A percentile compares a stretch with the other conserved stretches of the same genome.
Evolutionary conservation across 805 yeast genomes (phyloP).

Genomic region (Ogataea allantospora): DNA sequence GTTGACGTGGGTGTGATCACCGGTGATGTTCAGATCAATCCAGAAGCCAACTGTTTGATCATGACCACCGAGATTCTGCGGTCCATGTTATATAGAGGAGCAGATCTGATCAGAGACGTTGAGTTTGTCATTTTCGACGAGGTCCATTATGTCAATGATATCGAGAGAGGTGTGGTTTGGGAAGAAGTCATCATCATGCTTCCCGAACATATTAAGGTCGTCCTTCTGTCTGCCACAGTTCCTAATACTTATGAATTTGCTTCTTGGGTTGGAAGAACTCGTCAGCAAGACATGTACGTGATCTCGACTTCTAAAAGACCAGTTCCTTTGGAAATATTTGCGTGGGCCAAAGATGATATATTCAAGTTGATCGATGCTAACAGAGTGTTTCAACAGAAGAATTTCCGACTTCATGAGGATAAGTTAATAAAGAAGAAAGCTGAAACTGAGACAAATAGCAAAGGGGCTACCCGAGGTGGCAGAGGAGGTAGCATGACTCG

Average conservation of each 20-base stretch:
- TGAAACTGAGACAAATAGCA: constrained; percentile 11
- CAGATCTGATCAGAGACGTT: constrained; percentile 93
- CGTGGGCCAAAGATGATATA: constrained; percentile 78
- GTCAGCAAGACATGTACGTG: constrained; percentile 92
- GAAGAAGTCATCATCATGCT: constrained; percentile 97
- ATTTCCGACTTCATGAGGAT: constrained; percentile 60
- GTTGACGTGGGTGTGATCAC: constrained; percentile 91
- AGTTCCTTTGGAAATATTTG: constrained; percentile 83
- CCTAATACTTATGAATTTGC: constrained; percentile 99
- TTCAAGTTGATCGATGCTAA: constrained; percentile 73
- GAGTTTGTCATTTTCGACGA: constrained; percentile 98
- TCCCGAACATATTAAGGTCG: constrained; percentile 93
- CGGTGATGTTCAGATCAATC: constrained; percentile 96
- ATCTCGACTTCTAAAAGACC: constrained; percentile 97
- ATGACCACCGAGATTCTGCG: constrained; percentile 98
- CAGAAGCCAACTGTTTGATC: constrained; percentile 92
- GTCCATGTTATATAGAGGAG: constrained; percentile 94
- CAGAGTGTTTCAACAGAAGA: constrained; percentile 63
- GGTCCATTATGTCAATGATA: constrained; percentile 96
- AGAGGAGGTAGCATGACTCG: constrained; percentile 32
- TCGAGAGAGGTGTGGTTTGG: constrained; percentile 98
- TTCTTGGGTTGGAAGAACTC: constrained; percentile 97
- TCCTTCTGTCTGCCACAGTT: constrained; percentile 91
- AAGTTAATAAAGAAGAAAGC: constrained; percentile 39
- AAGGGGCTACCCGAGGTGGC: constrained; percentile 29